Evolutionary conservation across 2,329 filamentous ascomycete species (phyloP), one percentile per base, ranked within the genome.

Genomic region (Neonectria ditissima): DNA sequence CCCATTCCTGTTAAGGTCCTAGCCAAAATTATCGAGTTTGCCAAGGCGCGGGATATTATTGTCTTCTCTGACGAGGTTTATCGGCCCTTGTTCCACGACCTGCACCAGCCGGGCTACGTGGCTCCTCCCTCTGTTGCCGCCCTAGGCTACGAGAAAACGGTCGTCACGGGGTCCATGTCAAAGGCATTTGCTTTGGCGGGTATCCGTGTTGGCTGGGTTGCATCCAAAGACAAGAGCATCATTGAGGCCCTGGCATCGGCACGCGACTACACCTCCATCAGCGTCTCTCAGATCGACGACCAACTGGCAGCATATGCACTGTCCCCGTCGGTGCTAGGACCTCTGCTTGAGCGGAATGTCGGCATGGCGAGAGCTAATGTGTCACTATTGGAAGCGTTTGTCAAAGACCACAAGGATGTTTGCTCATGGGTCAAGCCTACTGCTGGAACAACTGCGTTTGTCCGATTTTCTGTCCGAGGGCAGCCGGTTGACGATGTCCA

Each of bases 111-210:
- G 59, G 60, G 68, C 84, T 52, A 52, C n/a, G 30, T 22, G 86
- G 86, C 86, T 1, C 89, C 91, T 0, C 94, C 92, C 0, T 66
- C 73, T 1, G 83, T 91, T 8, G 81, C 94, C 1, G 88, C 91
- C 0, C 80, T 95, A 39, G 89, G 89, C 45, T 96, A 96, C 76
- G 80, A 85, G 2, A 90, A 89, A 55, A 86, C 87, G 22, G 83
- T 97, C 20, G 87, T 88, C n/a, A 95, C 92, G 0, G 91, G 93
- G 9, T 94, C 91, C 18, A 87, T 97, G 82, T 95, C 92, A 32
- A 97, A 97, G 79, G 91, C 92, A 0, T 97, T 93, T 78, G 88
- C 91, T 1, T 80, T 97, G 2, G 92, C 93, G 0, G 93, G 93
- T 1, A 89, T 96, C 62, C 88, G 93, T 0, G 79, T 94, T 1